Base-by-base conservation (phyloP, 768 basidiomycete genomes). In the Pulveroboletus sp. region DNA sequence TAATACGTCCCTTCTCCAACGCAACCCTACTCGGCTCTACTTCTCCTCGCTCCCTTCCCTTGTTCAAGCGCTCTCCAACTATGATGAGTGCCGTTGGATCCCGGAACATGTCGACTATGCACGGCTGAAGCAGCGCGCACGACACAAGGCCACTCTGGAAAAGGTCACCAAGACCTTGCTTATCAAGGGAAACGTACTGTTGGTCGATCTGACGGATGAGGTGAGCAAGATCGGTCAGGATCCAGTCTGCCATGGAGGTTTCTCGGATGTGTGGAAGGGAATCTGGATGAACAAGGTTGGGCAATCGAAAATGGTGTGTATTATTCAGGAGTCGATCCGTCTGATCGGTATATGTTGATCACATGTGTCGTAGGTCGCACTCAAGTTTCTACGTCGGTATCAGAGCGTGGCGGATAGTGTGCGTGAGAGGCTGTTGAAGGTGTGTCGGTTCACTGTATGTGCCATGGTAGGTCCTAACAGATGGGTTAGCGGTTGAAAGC, bases 191-290 rank as follows among this genome's bases (percentile, higher is more conserved):
- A 71, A 72, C 36, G 61, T 79, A 37, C 58, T 76, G 13, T 56
- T 82, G 49, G 71, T 75, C 35, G 80, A 83, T 55, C 61, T 83
- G 41, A 81, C 80, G 27, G 81, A 81, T 52, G 77, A 79, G 48
- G 73, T 83, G 11, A 65, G 61, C 46, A 71, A 67, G 47, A 61
- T 77, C 16, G 80, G 79, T 2, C 67, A 71, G 39, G 65, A 72
- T 50, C 71, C 80, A 0, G 73, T 79, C 30, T 76, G 70, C 23
- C 73, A 76, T 62, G 82, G 82, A 1, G 73, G 77, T 6, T 83
- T 82, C 48, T 74, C 79, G 26, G 82, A 82, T 58, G 78, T 83
- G 5, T 83, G 80, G 80, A 78, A 79, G 61, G 82, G 78, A 0
- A 53, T 61, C 5, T 82, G 80, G 81, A 72, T 69, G 52, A 78